Base-by-base conservation (phyloP, 192 early-diverging fungal species). In the Podila clonocystis region DNA sequence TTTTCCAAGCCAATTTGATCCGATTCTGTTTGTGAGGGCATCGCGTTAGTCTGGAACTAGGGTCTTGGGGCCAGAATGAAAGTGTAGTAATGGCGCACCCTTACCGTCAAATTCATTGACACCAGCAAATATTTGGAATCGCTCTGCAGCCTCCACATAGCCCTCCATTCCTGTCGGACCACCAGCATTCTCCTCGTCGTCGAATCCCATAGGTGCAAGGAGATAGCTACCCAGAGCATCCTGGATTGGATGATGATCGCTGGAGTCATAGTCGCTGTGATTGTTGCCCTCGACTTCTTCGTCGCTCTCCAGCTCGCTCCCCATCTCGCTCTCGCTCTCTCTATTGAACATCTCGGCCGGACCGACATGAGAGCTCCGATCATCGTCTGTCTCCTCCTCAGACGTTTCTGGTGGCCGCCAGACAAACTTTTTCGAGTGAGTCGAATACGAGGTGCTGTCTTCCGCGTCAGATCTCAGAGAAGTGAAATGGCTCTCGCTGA, bases 81-180 rank as follows among this genome's bases (percentile, higher is more conserved):
- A n/a, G 5, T 0, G 28, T 11, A 26, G 17, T 5, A 4, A 8
- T 57, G 11, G n/a, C 31, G 30, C 0, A n/a, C 1, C 12, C 55
- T 30, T 72, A 79, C 75, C 69, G 55, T 79, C 75, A 58, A 79
- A 79, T 45, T 72, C 75, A 31, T 73, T 73, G 50, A 80, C 77
- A 24, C 71, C 77, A 28, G 77, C 77, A 65, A 80, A 73, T 1
- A 73, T 73, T 49, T 80, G 77, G 49, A 80, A 73, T 8, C 70
- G 59, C 31, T 80, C 77, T 4, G 66, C 77, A 30, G 77, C 70
- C 26, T 80, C 77, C 2, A 49, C 67, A 20, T 65, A 80, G 0
- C 77, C 77, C 15, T 73, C 71, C n/a, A 80, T 29, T 6, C 57
- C 70, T 24, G 58, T n/a, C 9, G 66, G 22, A 20, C 26, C 63